phyloP scores from a whole-genome alignment of 1,139 yeast genomes.

The Yamadazyma dushanensis region DNA sequence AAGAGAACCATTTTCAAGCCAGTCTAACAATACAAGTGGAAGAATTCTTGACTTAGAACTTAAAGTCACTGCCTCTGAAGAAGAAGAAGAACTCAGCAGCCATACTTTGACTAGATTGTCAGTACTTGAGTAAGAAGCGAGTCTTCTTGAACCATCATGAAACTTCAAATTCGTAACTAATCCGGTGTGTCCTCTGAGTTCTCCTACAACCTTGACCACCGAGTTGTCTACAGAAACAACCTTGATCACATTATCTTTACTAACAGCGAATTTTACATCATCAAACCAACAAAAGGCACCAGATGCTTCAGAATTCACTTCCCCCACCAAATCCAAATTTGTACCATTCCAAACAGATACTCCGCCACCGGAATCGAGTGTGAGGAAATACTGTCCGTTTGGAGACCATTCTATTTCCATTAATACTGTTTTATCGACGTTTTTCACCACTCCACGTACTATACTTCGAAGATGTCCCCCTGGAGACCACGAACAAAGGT shows the following conservation, averaged over 20 bases:
- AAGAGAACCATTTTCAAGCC: conserved; percentile 41
- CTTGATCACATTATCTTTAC: conserved; percentile 53
- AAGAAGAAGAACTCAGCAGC: conserved; percentile 58
- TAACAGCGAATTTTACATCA: conserved; percentile 66
- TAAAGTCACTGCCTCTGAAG: conserved; percentile 41
- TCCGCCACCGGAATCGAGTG: conserved; percentile 32
- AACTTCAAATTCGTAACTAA: conserved; percentile 57
- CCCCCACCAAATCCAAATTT: conserved; percentile 32
- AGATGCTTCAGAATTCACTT: conserved; percentile 15
- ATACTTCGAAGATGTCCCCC: conserved; percentile 66
- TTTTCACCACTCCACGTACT: conserved; percentile 23
- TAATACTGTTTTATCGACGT: conserved; percentile 16
- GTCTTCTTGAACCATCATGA: conserved; percentile 48
- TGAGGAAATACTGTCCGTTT: conserved; percentile 35
- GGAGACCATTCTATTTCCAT: conserved; percentile 35
- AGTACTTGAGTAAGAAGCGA: conserved; percentile 71
- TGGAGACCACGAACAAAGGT: conserved; percentile 65
- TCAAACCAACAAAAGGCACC: conserved; percentile 61
- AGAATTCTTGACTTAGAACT: conserved; percentile 31
- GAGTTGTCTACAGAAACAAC: conserved; percentile 48
- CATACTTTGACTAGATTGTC: conserved; percentile 73
- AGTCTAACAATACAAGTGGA: conserved; percentile 54
- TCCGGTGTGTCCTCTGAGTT: conserved; percentile 67
- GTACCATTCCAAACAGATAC: conserved; percentile 43
- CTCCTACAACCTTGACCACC: conserved; percentile 55